Conservation (phyloP, 129 eudicot genomes). For the Lonicera japonica region DNA sequence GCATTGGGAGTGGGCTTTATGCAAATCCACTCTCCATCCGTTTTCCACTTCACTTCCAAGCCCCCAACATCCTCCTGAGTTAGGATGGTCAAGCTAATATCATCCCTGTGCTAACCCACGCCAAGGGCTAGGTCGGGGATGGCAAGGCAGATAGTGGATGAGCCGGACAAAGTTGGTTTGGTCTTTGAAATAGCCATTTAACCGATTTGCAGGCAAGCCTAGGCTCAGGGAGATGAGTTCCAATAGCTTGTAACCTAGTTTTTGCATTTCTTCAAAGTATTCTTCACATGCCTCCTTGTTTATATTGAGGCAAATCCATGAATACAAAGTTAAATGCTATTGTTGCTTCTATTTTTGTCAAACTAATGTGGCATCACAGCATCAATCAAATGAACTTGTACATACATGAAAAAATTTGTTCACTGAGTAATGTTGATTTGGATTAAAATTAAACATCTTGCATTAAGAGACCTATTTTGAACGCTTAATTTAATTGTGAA, state of each 20-base stretch:
- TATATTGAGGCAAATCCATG: no score
- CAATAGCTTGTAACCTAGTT: conserved; percentile 17
- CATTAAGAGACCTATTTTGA: no score
- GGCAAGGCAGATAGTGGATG: conserved; percentile 28
- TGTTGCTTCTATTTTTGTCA: no score
- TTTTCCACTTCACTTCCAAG: conserved; percentile 25
- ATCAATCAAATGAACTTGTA: no score
- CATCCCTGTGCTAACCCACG: no score
- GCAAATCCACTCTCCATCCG: conserved; percentile 29
- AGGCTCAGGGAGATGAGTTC: conserved; percentile 26
- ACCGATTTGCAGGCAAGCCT: conserved; percentile 10
- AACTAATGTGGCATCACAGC: no score
- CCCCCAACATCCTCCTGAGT: conserved; percentile 32
- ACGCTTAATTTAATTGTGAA: no score
- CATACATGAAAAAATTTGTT: no score
- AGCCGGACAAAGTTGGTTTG: conserved; percentile 21
- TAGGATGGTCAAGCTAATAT: conserved; percentile 24
- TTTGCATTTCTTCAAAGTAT: conserved; percentile 18
- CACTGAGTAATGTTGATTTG: no score
- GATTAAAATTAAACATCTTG: no score
- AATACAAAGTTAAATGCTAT: no score
- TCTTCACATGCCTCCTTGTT: conserved; percentile 17
- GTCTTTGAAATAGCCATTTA: conserved; percentile 19
- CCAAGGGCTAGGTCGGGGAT: conserved; percentile 23
- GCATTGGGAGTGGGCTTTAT: conserved; percentile 25